Base-by-base conservation (phyloP, 352 stramenopile genomes). In the Globisporangium alternatum region DNA sequence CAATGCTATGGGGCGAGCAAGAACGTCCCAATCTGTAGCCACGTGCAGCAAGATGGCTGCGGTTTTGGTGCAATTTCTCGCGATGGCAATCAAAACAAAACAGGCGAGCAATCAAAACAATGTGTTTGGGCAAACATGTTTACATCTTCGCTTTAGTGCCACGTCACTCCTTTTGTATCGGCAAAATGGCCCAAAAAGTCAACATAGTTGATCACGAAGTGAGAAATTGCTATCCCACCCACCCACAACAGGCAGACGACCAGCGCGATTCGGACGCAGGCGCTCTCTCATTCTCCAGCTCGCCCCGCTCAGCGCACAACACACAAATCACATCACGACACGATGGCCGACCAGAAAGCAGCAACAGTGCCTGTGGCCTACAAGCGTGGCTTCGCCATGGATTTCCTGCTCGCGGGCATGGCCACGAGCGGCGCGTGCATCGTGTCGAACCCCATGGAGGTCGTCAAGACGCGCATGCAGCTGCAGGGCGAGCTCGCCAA, bases 391-490 rank as follows among this genome's bases (percentile, higher is more conserved):
- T 86, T 92, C 54, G 21, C 72, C 21, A 78, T 90, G 68, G 86
- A 94, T 59, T 90, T 94, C 64, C 31, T 86, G 31, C 69, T 96
- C 57, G 87, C 77, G 21, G 86, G 78, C 58, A 39, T 79, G 17
- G 79, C 87, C 28, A 92, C 87, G 5, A 83, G 81, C 66, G 71
- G 76, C 45, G 86, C 87, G 8, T 89, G 77, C 41, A 66, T 96
- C 22, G 73, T 90, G 43, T 96, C 87, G 41, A 96, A 96, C 65
- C 87, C 87, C n/a, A 95, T 96, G 85, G 87, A 96, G 68, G 86
- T 95, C 48, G 80, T 96, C 65, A 96, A 96, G 81, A 96, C 87
- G 60, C 87, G 87, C 64, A 94, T 96, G 87, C 87, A 96, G 73
- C 69, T 96, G 41, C 87, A 96, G 71, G 87, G 86, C 19, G 87